These are phyloP conservation scores for Fraxinus sp. DNA, from an alignment of 305 asterid species.

Conservation along the genomic window DNA sequence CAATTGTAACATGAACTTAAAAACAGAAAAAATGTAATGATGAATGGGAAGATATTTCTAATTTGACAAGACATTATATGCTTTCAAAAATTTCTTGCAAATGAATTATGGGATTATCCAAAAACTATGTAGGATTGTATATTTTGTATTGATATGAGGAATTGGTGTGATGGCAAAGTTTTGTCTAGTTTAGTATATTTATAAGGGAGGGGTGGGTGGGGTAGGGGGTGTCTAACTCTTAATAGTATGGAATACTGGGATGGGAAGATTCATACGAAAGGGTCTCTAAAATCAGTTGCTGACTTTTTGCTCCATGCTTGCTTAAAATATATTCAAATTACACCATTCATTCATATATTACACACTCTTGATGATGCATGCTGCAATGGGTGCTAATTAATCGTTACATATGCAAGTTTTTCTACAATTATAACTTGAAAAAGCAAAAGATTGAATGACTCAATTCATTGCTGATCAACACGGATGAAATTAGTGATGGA, in stretches of 20 bases:
- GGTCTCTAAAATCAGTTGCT: slow-evolving; percentile 23
- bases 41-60: slow-evolving; percentile 14
- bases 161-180: background rate
- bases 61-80: slow-evolving; percentile 31
- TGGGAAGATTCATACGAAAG: slow-evolving; percentile 43
- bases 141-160: background rate
- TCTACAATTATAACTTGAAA: background rate
- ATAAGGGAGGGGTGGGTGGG: slow-evolving; percentile 23
- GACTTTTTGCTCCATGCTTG: slow-evolving; percentile 42
- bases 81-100: background rate
- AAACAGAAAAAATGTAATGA: slow-evolving; percentile 16
- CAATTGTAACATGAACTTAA: slow-evolving; percentile 26
- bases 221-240: slow-evolving; percentile 29
- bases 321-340: background rate
- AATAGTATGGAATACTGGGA: slow-evolving; percentile 27
- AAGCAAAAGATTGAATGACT: background rate
- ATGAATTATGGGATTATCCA: background rate
- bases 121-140: slow-evolving; percentile 5
- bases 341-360: background rate
- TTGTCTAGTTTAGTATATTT: slow-evolving; percentile 28
- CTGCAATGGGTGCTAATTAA: background rate
- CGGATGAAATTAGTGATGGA: background rate
- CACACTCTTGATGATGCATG: background rate
- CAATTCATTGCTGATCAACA: background rate
- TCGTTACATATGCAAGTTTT: background rate